Evolutionary conservation across 208 protist species (phyloP).

Genomic region (Tritrichomonas musculus): DNA sequence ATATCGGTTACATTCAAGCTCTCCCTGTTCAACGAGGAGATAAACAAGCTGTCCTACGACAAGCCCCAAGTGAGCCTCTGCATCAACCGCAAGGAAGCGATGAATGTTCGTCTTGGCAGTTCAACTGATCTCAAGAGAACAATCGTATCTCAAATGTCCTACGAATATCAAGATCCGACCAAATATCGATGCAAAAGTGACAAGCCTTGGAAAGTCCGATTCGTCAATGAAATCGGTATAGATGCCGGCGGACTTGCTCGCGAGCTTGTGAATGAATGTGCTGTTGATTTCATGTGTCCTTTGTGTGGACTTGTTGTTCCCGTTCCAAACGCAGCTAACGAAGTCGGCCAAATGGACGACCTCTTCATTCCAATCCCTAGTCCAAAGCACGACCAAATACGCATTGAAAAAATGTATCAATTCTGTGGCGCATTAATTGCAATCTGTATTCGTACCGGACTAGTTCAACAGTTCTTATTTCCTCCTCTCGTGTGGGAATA

Average conservation of each 20-base stretch:
- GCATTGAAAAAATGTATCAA: not conserved
- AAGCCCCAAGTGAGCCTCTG: not conserved
- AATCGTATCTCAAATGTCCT: not conserved
- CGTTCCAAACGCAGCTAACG: not conserved
- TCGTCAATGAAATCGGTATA: not conserved
- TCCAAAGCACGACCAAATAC: not conserved
- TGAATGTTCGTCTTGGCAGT: not conserved
- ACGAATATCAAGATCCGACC: not conserved
- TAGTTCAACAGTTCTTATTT: not conserved
- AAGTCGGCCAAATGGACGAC: not conserved
- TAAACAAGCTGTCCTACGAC: not conserved
- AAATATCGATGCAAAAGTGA: too few species aligned
- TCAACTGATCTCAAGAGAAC: not conserved
- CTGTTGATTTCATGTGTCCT: not conserved
- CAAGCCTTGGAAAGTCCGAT: not conserved
- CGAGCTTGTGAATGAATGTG: not conserved
- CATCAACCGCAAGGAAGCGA: not conserved
- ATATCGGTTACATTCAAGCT: not conserved
- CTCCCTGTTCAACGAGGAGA: not conserved
- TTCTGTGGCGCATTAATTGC: not conserved
- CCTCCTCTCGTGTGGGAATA: not conserved
- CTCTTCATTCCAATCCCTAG: not conserved
- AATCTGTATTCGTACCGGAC: not conserved
- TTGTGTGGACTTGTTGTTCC: not conserved
- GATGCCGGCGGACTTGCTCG: not conserved